Evolutionary conservation across 306 rosid genomes (phyloP), one percentile per base, ranked within the genome.

Genomic region (Echinosophora koreensis): DNA sequence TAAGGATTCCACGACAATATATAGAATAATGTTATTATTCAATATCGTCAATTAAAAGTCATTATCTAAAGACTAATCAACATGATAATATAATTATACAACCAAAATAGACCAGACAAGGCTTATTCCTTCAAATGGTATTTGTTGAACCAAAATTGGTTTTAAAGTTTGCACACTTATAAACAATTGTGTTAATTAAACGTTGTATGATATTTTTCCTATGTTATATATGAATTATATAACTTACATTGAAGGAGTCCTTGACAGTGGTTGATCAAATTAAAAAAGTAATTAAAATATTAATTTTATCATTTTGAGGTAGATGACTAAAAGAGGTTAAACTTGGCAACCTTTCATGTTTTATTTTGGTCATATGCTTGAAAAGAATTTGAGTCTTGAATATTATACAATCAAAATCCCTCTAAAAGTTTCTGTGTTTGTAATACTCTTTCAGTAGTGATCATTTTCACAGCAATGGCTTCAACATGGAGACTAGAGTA

Each of bases 401-500:
- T 61, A 18, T 22, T 22, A 52, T 22, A 22, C 3, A 10, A 34
- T 11, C 35, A 61, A 30, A 41, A 62, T 32, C 46, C 6, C 6
- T 58, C 11, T 44, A 44, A 38, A 8, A n/a, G 1, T 55, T 44
- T 32, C 2, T 66, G 8, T 61, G 30, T 47, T 8, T 46, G 76
- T 41, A 13, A 30, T 22, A 1, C 18, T 50, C 42, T 50, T 64
- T 60, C 51, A 32, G 51, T 17, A 69, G 49, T 32, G 47, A 74
- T 63, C 22, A 69, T 9, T 51, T 77, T 46, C 70, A 49, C 1
- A 34, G 54, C 79, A 83, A 71, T 82, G 88, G 74, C 6, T 60
- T 80, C 65, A 69, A 66, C 66, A 17, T 82, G 77, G 89, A 86
- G 47, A 76, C 87, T 77, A 80, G 22, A 22, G 27, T 71, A 50